Conservation (phyloP, 345 rosid species). For the Aquilaria yunnanensis region DNA sequence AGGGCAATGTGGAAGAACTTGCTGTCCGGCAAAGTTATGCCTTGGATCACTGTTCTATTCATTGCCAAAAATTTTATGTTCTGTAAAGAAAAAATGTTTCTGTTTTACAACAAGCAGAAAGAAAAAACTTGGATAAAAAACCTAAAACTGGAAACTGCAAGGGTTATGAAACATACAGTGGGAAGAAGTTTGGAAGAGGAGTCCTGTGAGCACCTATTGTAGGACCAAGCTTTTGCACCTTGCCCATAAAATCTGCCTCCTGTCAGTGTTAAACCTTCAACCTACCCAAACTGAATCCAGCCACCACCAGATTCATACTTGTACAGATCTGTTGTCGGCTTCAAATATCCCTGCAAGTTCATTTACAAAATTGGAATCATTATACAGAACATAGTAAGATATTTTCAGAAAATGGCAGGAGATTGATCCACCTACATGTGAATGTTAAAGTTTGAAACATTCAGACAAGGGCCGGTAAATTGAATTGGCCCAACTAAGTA, state of each 20-base stretch:
- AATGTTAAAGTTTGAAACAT: slow-evolving; percentile 20
- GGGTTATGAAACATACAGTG: slow-evolving; percentile 17
- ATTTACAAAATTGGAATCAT: not conserved
- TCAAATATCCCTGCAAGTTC: slow-evolving; percentile 30
- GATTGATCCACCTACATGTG: slow-evolving; percentile 15
- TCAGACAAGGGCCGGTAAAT: slow-evolving; percentile 27
- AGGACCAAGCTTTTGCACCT: slow-evolving; percentile 31
- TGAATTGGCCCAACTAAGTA: slow-evolving; percentile 29
- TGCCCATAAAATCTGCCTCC: slow-evolving; percentile 31
- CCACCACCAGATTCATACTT: slow-evolving; percentile 21
- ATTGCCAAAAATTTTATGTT: slow-evolving; percentile 47
- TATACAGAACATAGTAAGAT: not conserved
- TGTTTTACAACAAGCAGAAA: no score
- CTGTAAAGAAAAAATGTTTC: slow-evolving; percentile 17
- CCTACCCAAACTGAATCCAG: slow-evolving; percentile 27
- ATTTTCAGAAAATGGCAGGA: not conserved
- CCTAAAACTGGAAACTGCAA: not conserved
- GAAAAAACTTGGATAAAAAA: no score
- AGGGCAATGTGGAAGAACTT: slow-evolving; percentile 57
- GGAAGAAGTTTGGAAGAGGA: slow-evolving; percentile 27
- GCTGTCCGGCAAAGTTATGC: slow-evolving; percentile 53
- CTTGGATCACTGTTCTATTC: slow-evolving; percentile 36
- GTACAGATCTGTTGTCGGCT: slow-evolving; percentile 26
- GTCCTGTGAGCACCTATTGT: slow-evolving; percentile 18
- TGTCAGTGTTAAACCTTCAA: slow-evolving; percentile 26